Conservation (phyloP, 192 early-diverging fungal genomes). For the Podila minutissima region DNA sequence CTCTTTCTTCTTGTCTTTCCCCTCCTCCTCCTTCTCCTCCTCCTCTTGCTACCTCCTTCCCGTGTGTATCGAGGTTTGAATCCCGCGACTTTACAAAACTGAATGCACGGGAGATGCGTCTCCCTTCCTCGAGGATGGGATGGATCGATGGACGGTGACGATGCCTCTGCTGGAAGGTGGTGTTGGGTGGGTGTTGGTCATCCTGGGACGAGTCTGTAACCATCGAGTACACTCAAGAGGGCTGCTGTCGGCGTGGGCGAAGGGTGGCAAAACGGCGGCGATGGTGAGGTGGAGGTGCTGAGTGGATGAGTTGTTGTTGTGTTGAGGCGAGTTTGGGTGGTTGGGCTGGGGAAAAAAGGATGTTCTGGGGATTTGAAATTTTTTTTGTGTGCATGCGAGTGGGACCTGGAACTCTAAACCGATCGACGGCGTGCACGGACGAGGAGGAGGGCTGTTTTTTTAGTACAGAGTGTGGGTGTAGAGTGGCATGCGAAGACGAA, state of each 20-base stretch:
- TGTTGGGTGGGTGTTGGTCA: background rate
- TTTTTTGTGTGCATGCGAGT: too few relatives aligned
- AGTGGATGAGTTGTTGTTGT: too few relatives aligned
- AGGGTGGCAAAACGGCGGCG: too few relatives aligned
- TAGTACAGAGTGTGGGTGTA: too few relatives aligned
- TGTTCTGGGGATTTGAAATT: too few relatives aligned
- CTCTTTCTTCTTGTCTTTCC: background rate
- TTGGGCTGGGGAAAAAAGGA: too few relatives aligned
- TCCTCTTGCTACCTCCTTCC: background rate
- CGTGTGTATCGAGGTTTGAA: background rate
- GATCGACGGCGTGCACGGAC: too few relatives aligned
- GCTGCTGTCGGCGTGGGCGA: too few relatives aligned
- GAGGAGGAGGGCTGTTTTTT: too few relatives aligned
- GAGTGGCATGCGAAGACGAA: background rate
- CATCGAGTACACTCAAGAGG: background rate
- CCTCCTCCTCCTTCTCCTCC: background rate
- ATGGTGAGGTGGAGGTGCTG: too few relatives aligned
- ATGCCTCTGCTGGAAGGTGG: background rate
- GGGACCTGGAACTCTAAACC: too few relatives aligned
- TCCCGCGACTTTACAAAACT: background rate
- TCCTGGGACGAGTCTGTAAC: background rate
- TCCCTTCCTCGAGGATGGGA: constrained; percentile 12
- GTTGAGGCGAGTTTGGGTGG: too few relatives aligned
- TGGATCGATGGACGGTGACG: background rate
- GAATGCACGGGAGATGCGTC: background rate